Base-by-base conservation (phyloP, 2,329 filamentous ascomycete species). In the Botrytis fabae region DNA sequence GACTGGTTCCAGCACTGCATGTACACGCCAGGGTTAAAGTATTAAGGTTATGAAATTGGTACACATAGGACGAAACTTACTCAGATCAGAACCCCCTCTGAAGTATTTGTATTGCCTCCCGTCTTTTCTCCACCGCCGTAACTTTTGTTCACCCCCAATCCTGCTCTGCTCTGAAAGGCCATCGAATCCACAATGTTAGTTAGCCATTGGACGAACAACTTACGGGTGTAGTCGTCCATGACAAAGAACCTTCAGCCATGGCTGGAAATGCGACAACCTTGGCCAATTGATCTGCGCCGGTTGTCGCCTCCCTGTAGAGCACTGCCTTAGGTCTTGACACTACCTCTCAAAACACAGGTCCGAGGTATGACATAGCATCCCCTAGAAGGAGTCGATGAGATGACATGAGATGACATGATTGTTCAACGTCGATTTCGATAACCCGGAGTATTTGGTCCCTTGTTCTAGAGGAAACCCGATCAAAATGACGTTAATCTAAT, bases 291-390 rank as follows among this genome's bases (percentile, higher is more conserved):
- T 48, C 44, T n/a, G 61, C 46, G 48, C 16, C 35, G 4, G 32
- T 48, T 48, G 28, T 68, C n/a, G 61, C n/a, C 22, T 18, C 51
- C 25, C 38, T 60, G 44, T 48, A 12, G 48, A 60, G 35, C 48
- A 16, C 68, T 61, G 70, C 70, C 70, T 72, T 61, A 42, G 48
- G 35, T 54, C 25, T 69, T 22, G 35, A 68, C 18, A 25, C 12
- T 16, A 68, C 35, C 32, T 10, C 38, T 25, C 25, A 28, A 42
- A 32, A n/a, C 44, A 54, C 42, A 44, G 69, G 18, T 44, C 61
- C 57, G 54, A 46, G 59, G 59, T 71, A 64, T 68, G 70, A 72
- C 70, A 72, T 68, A 69, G n/a, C 70, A 64, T 72, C 40, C n/a
- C 20, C 32, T 18, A 32, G 54, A 57, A 14, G 48, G 22, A 38